Conservation (phyloP, 2,329 filamentous ascomycete genomes). For the Colletotrichum gloeosporioides region DNA sequence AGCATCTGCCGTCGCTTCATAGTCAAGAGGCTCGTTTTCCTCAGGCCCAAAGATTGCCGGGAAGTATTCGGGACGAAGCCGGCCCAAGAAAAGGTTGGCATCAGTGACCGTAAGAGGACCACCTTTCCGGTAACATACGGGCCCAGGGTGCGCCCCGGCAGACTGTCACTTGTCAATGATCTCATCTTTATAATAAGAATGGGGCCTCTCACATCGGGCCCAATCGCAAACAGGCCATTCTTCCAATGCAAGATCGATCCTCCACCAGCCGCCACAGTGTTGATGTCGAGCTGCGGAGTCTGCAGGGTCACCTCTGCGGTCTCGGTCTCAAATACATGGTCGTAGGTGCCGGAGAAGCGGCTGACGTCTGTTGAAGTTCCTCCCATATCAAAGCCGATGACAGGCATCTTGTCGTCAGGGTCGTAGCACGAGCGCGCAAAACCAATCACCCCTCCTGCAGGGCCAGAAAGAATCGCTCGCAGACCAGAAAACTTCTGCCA, state of each 20-base stretch:
- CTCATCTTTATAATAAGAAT: background rate
- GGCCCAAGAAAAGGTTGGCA: conserved; percentile 72
- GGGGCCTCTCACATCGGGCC: conserved; percentile 54
- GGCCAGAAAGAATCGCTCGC: conserved; percentile 72
- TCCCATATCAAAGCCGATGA: conserved; percentile 56
- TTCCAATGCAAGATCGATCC: conserved; percentile 65
- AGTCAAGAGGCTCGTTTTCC: conserved; percentile 60
- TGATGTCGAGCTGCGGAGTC: conserved; percentile 76
- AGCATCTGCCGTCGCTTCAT: conserved; percentile 39
- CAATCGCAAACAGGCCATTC: conserved; percentile 75
- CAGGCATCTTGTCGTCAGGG: conserved; percentile 65
- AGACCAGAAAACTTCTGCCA: conserved; percentile 64
- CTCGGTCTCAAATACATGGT: conserved; percentile 76
- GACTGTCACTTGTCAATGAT: conserved; percentile 40
- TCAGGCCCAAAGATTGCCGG: conserved; percentile 75
- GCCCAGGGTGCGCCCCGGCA: conserved; percentile 74
- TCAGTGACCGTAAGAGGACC: conserved; percentile 76
- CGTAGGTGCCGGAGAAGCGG: conserved; percentile 70
- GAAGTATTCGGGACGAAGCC: conserved; percentile 65
- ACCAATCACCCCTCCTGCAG: conserved; percentile 74
- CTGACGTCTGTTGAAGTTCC: conserved; percentile 77
- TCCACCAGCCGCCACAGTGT: conserved; percentile 66
- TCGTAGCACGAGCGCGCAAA: conserved; percentile 75
- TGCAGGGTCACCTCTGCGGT: conserved; percentile 75
- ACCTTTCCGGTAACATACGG: conserved; percentile 73